phyloP scores from a whole-genome alignment of 176 grass and related monocot genomes.

The Raddia guianensis region DNA sequence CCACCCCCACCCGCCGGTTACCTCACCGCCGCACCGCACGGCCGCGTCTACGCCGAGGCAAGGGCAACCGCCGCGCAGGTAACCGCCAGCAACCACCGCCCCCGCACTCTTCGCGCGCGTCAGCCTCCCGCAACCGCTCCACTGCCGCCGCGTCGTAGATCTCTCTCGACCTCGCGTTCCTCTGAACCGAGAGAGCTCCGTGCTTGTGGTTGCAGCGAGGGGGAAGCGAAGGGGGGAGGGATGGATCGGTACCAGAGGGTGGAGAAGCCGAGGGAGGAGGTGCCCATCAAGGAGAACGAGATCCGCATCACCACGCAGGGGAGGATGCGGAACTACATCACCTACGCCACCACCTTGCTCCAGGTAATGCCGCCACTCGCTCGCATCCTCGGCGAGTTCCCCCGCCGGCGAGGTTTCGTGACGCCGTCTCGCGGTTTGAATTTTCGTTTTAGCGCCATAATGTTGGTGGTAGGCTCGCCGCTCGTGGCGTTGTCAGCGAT shows the following conservation, averaged over 20 bases:
- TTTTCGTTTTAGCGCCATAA: conserved; percentile 27
- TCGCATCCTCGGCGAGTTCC: neutral
- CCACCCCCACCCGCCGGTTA: conserved; percentile 14
- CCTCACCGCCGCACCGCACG: conserved; percentile 13
- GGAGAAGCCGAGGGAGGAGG: conserved; percentile 95
- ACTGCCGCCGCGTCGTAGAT: neutral
- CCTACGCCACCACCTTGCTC: conserved; percentile 85
- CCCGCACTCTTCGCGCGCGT: conserved; percentile 4
- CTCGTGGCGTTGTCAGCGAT: neutral
- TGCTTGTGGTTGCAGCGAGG: conserved; percentile 34
- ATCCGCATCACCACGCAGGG: conserved; percentile 98
- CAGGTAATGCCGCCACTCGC: conserved; percentile 50
- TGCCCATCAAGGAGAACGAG: conserved; percentile 98
- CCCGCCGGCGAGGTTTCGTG: neutral
- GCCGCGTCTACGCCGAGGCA: conserved; percentile 25
- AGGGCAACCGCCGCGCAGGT: conserved; percentile 20
- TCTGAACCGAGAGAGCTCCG: conserved; percentile 33
- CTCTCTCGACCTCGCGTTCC: neutral
- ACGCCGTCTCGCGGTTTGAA: conserved; percentile 14
- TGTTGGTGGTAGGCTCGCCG: neutral
- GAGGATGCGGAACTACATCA: conserved; percentile 99
- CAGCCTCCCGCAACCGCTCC: neutral
- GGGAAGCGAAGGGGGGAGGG: neutral
- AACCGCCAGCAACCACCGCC: neutral
- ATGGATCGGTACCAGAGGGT: conserved; percentile 99